Conservation (phyloP, 352 stramenopile species). For the Globisporangium cystogenes region DNA sequence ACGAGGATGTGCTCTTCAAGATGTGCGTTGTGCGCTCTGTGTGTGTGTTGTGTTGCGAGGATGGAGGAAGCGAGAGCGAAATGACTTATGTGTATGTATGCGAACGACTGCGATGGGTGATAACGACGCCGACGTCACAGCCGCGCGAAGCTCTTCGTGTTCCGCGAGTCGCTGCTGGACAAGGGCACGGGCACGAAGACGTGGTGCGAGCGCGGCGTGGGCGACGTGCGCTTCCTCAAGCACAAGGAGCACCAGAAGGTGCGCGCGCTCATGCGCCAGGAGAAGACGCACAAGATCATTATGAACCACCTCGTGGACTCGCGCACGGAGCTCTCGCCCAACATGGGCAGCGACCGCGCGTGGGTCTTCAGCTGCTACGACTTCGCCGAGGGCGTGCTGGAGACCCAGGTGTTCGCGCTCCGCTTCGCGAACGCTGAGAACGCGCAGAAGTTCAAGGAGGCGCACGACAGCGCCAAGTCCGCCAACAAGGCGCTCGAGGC, state of each 20-base stretch:
- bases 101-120: too few species aligned
- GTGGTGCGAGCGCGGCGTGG: slow-evolving; percentile 97
- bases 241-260: slow-evolving; percentile 94
- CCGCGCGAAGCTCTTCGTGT: slow-evolving; percentile 96
- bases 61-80: too few species aligned
- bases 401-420: slow-evolving; percentile 87
- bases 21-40: slow-evolving; percentile 38
- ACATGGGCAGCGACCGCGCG: slow-evolving; percentile 94
- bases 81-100: too few species aligned
- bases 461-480: slow-evolving; percentile 90
- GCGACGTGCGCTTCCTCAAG: slow-evolving; percentile 96
- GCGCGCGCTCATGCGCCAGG: slow-evolving; percentile 96
- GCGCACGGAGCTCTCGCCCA: slow-evolving; percentile 93
- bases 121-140: slow-evolving; percentile 32
- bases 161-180: slow-evolving; percentile 96
- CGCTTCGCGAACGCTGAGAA: slow-evolving; percentile 96
- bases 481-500: slow-evolving; percentile 93
- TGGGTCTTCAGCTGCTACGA: slow-evolving; percentile 99
- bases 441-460: slow-evolving; percentile 96
- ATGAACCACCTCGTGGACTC: slow-evolving; percentile 97
- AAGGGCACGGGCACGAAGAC: slow-evolving; percentile 97
- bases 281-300: slow-evolving; percentile 99
- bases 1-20: slow-evolving; percentile 94
- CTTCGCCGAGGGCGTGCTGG: slow-evolving; percentile 93
- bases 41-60: too few species aligned